Evolutionary conservation across 1,139 yeast genomes (phyloP), one percentile per base, ranked within the genome.

Genomic region (Suhomyces chickasaworum): DNA sequence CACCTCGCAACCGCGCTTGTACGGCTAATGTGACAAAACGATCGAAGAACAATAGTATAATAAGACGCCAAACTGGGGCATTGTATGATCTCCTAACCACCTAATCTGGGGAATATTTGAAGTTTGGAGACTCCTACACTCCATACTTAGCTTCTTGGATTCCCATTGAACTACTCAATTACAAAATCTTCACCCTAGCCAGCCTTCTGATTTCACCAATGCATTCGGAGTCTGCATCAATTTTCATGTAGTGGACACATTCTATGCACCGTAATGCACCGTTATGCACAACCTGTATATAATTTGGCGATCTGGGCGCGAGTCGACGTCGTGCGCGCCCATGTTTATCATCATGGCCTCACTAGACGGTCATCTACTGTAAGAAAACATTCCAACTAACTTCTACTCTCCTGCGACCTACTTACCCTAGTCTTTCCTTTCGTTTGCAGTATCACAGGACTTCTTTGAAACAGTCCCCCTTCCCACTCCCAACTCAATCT

Each of bases 381-480:
- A 13, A 27, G 16, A 21, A 27, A 39, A 23, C 41, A 39, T 15
- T 30, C 23, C 7, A n/a, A 8, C 36, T 25, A 13, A 21, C n/a
- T 32, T 18, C 45, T 40, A 37, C 44, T 43, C 47, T 32, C 32
- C 45, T 20, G 35, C 45, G 41, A 48, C 49, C 42, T 36, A 46
- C 65, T 57, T 51, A 64, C 69, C 65, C 64, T 57, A 64, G 69
- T 65, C 69, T 56, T 60, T 52, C 54, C 45, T 51, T 53, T 37
- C 40, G 44, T 42, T 42, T 34, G 39, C 45, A 37, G 40, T 37
- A 37, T 16, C 16, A n/a, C 29, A 34, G 29, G 29, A 32, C 30
- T 16, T 27, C 38, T 7, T 22, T 31, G 13, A 22, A 13, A 18
- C 15, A 25, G 30, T 42, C 45, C 50, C 17, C 23, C 17, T 9